Conservation (phyloP, 129 eudicot species). For the Kitagawia praeruptora region DNA sequence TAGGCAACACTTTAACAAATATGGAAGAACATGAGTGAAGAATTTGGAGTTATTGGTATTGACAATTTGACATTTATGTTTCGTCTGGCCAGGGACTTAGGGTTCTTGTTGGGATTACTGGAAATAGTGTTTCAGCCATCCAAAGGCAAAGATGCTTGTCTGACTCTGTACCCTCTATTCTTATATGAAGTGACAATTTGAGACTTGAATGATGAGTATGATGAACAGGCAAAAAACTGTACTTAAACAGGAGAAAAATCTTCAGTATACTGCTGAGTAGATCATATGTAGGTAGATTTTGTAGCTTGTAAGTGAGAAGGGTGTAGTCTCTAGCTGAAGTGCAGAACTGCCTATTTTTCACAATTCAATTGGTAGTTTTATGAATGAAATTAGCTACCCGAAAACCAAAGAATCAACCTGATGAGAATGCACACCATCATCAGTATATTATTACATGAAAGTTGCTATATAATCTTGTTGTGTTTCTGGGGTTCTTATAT, state of each 20-base stretch:
- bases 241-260: neutral
- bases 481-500: neutral
- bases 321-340: neutral
- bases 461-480: neutral
- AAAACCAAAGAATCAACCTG: neutral
- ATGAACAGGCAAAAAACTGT: neutral
- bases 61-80: neutral
- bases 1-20: neutral
- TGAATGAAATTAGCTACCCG: neutral
- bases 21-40: neutral
- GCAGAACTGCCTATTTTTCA: neutral
- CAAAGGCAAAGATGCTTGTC: neutral
- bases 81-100: neutral
- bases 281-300: neutral
- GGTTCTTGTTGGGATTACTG: neutral
- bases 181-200: neutral
- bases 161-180: neutral
- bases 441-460: neutral
- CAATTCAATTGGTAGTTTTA: neutral
- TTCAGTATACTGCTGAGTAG: neutral
- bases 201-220: neutral
- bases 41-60: neutral
- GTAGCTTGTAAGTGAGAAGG: neutral
- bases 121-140: neutral
- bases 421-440: neutral